phyloP scores from a whole-genome alignment of 805 yeast species.

The Tanozyma kutaoensis region DNA sequence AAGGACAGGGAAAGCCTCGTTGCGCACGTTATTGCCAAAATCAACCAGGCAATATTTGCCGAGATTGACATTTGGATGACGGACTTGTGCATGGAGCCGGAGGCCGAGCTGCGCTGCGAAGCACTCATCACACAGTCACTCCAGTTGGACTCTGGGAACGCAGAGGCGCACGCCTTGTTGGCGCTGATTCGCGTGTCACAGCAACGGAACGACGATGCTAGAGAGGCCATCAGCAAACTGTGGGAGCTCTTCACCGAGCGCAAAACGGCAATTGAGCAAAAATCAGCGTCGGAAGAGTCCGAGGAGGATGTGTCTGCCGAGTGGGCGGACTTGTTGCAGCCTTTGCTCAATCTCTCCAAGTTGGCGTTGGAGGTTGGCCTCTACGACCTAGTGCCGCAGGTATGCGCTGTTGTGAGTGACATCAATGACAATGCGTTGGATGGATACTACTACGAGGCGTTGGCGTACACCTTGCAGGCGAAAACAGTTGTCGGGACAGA shows the following conservation, averaged over 20 bases:
- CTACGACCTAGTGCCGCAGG: conserved; percentile 52
- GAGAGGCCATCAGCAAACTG: conserved; percentile 47
- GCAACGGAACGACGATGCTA: conserved; percentile 61
- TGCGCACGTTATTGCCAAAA: conserved; percentile 35
- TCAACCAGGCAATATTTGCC: conserved; percentile 70
- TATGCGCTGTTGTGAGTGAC: conserved; percentile 55
- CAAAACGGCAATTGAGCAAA: conserved; percentile 37
- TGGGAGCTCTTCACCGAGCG: conserved; percentile 56
- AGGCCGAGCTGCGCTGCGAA: conserved; percentile 77
- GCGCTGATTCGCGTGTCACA: conserved; percentile 88
- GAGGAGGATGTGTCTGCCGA: conserved; percentile 29
- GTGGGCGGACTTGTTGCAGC: conserved; percentile 57
- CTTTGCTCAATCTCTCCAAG: conserved; percentile 59
- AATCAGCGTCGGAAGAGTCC: conserved; percentile 15
- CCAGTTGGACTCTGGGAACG: conserved; percentile 43
- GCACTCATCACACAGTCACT: conserved; percentile 52
- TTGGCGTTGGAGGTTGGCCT: conserved; percentile 67
- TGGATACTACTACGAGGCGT: conserved; percentile 70
- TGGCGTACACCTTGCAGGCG: conserved; percentile 43
- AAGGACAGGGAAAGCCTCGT: conserved; percentile 9
- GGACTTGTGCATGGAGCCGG: conserved; percentile 85
- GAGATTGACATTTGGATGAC: conserved; percentile 97
- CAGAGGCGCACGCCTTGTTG: conserved; percentile 72
- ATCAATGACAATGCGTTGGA: conserved; percentile 81
- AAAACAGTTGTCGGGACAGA: conserved; percentile 5